A percentile compares a stretch with the other conserved stretches of the same genome.
phyloP scores from a whole-genome alignment of 2,329 filamentous ascomycete genomes.

The Fusarium miscanthi region DNA sequence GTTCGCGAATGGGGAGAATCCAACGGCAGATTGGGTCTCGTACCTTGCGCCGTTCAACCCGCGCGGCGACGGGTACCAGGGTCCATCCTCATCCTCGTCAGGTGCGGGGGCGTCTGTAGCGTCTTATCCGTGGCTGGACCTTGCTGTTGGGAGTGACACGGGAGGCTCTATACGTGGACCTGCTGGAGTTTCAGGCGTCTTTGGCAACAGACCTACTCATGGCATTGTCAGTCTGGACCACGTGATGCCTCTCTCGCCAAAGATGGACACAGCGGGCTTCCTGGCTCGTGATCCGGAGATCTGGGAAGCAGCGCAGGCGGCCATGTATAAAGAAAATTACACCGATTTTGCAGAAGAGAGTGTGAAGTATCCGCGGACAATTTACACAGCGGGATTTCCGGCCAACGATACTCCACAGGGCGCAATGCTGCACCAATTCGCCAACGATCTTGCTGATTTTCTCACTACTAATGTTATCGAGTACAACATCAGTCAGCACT shows the following conservation, averaged over 20 bases:
- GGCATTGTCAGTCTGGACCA: slow-evolving; percentile 50
- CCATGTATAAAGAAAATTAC: neutral
- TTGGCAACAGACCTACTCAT: slow-evolving; percentile 56
- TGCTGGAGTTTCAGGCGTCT: slow-evolving; percentile 55
- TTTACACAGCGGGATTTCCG: neutral
- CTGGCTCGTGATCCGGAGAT: neutral
- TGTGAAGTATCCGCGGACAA: accelerated
- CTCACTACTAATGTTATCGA: neutral
- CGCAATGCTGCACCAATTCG: neutral
- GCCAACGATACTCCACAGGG: neutral
- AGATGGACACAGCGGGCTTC: neutral
- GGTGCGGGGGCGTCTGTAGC: slow-evolving; percentile 53
- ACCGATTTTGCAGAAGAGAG: accelerated
- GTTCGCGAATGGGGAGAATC: slow-evolving; percentile 16
- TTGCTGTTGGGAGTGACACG: slow-evolving; percentile 26
- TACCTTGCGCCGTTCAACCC: slow-evolving; percentile 58
- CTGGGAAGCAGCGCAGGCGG: neutral
- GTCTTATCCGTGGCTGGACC: slow-evolving; percentile 58
- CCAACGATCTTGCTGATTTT: neutral
- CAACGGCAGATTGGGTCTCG: slow-evolving; percentile 42
- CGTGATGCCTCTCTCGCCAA: neutral
- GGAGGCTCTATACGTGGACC: slow-evolving; percentile 56
- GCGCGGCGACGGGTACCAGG: slow-evolving; percentile 59
- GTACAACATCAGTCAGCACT: neutral
- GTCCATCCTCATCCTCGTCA: slow-evolving; percentile 56